Base-by-base conservation (phyloP, 768 basidiomycete genomes). In the Collybiopsis confluens region DNA sequence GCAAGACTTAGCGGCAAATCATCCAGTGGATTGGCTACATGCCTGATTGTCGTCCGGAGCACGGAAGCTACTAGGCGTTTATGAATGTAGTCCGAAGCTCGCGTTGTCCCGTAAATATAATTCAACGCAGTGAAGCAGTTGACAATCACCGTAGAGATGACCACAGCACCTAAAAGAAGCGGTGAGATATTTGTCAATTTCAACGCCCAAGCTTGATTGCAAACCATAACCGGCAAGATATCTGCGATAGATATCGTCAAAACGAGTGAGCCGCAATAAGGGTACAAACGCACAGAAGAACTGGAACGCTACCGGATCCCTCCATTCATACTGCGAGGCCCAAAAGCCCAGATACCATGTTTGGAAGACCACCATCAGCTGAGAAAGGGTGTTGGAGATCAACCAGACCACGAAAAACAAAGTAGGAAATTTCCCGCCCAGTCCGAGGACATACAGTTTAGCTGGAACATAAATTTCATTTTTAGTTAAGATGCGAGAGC, bases 11-110 rank as follows among this genome's bases (percentile, higher is more conserved):
- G 48, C 35, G 15, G 43, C 24, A 46, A 23, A 23, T 28, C 15
- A 41, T 8, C 10, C 30, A 6, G 30, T 6, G 13, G 13, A 33
- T 33, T 13, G 28, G 16, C 28, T 36, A 21, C 15, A 23, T 8
- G 81, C 84, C 82, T 73, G 30, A 87, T 63, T 1, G 86, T 86
- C 3, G 83, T 79, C 4, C 80, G 75, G 11, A 87, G 64, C 0
- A 88, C 62, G 9, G 82, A 75, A 21, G 74, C 65, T 3, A 86
- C 57, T 1, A 88, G 70, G 52, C 71, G 65, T 21, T 61, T 59
- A 59, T 86, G 85, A 11, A 88, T 78, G 8, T 54, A 64, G 52
- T 74, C 69, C 3, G 83, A 83, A 2, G 85, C 86, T 51, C 79
- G 69, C 45, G 82, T 61, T 2, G 71, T 60, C 2, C 83, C 84